Conservation (phyloP, 306 rosid species). For the Amphicarpaea edgeworthii region DNA sequence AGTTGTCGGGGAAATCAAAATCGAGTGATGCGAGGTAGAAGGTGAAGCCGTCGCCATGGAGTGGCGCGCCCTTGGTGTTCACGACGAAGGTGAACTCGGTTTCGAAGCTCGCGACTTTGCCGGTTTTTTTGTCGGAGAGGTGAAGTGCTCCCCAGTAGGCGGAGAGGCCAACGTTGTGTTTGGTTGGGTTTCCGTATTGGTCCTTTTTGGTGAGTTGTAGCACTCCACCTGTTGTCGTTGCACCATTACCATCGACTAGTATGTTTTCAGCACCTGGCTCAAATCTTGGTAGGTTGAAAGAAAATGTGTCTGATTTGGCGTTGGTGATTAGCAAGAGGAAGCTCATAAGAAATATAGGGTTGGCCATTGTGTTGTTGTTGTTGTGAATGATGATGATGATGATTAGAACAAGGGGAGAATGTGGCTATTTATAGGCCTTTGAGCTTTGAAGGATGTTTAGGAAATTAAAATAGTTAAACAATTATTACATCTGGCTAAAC, state of each 20-base stretch:
- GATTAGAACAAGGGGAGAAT: neutral
- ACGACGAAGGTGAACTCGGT: slow-evolving; percentile 43
- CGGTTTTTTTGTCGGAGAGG: slow-evolving; percentile 12
- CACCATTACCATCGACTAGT: neutral
- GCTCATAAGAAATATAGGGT: slow-evolving; percentile 5
- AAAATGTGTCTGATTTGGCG: slow-evolving; percentile 37
- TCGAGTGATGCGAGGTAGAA: slow-evolving; percentile 41
- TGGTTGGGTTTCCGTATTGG: neutral
- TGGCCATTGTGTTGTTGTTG: slow-evolving; percentile 38
- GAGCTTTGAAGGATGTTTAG: neutral
- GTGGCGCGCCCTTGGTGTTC: neutral
- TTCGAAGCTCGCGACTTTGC: slow-evolving; percentile 20
- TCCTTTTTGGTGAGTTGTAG: slow-evolving; percentile 39
- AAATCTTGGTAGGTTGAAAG: slow-evolving; percentile 24
- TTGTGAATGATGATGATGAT: slow-evolving; percentile 14
- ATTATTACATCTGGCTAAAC: neutral
- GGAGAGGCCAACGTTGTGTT: slow-evolving; percentile 41
- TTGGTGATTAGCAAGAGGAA: neutral
- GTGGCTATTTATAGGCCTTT: slow-evolving; percentile 20
- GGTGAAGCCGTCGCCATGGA: slow-evolving; percentile 48
- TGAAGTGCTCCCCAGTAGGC: slow-evolving; percentile 1
- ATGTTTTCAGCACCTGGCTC: neutral
- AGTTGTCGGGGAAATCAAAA: neutral
- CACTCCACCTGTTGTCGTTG: neutral
- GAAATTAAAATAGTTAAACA: neutral